These are phyloP conservation scores for Saturnispora dispora DNA, from an alignment of 805 yeast species.

Conservation along the genomic window DNA sequence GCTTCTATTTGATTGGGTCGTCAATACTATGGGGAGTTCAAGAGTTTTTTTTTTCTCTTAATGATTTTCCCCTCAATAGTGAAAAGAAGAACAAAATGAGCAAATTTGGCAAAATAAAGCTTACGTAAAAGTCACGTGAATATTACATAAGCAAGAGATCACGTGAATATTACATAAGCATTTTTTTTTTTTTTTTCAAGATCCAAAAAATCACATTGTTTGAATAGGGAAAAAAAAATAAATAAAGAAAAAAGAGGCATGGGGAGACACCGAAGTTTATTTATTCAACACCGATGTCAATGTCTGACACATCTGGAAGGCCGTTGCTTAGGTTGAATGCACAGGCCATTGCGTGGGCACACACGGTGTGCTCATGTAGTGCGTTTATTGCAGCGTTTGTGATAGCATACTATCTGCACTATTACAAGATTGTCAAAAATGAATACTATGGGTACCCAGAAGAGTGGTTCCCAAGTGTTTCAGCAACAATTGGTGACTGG, in stretches of 20 bases:
- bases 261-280: not conserved
- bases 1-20: not conserved
- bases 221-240: not conserved
- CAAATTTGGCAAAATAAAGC: not conserved
- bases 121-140: not conserved
- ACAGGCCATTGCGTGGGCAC: conserved; percentile 58
- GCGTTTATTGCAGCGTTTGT: conserved; percentile 71
- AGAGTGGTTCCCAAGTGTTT: conserved; percentile 97
- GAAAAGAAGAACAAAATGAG: not conserved
- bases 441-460: conserved; percentile 87
- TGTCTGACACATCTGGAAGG: conserved; percentile 1
- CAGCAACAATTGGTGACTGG: conserved; percentile 94
- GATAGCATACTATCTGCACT: conserved; percentile 73
- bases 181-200: not conserved
- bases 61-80: not conserved
- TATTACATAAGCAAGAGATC: not conserved
- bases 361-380: conserved; percentile 57
- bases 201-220: not conserved
- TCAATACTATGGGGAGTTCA: not conserved
- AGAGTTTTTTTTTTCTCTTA: not conserved
- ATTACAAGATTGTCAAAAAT: conserved; percentile 79
- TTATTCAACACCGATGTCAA: not conserved
- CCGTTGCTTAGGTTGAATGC: conserved; percentile 43
- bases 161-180: not conserved
- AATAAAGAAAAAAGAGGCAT: not conserved